Evolutionary conservation across 2,329 filamentous ascomycete species (phyloP).

Genomic region (Verticillium isaacii): DNA sequence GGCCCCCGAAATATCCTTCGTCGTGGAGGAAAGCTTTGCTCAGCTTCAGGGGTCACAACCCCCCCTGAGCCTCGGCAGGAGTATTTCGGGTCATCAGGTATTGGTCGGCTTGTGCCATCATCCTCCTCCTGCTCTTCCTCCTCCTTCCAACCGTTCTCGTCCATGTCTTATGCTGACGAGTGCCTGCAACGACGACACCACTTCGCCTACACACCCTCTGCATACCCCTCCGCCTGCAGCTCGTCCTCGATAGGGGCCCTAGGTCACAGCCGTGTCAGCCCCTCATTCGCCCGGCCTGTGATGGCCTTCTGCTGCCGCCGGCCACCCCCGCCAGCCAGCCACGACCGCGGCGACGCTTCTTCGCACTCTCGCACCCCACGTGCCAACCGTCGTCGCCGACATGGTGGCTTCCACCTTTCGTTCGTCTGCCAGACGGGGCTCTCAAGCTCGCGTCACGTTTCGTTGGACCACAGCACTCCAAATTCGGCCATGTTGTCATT

Average conservation of each 20-base stretch:
- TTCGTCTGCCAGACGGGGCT: background rate
- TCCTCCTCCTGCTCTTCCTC: background rate
- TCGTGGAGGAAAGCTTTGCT: background rate
- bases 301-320: background rate
- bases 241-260: background rate
- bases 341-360: background rate
- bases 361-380: background rate
- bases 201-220: background rate
- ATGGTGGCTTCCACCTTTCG: background rate
- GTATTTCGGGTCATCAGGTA: background rate
- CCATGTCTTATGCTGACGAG: background rate
- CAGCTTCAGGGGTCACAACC: too few species aligned
- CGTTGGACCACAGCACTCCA: constrained; percentile 2
- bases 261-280: constrained; percentile 3
- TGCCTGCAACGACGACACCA: background rate
- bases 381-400: background rate
- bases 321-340: background rate
- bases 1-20: background rate
- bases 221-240: background rate
- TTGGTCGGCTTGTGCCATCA: background rate
- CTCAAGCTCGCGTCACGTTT: background rate
- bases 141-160: background rate
- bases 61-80: background rate
- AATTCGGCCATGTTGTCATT: background rate
- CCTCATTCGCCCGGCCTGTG: background rate